Evolutionary conservation across 208 protist species (phyloP).

Genomic region (Trichomonas gallinae): DNA sequence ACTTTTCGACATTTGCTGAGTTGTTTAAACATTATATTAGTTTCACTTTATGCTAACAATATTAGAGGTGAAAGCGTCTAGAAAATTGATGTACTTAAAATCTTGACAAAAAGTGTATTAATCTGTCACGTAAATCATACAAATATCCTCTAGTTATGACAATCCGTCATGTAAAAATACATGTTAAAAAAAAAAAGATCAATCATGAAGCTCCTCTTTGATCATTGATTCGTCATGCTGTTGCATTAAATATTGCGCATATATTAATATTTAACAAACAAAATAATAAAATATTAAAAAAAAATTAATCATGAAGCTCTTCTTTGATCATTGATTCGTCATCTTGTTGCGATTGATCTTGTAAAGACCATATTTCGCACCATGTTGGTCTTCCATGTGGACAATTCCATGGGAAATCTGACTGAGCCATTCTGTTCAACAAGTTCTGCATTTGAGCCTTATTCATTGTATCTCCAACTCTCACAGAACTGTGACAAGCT

Average conservation of each 20-base stretch:
- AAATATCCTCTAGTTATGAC: too few species aligned
- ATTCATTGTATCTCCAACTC: neutral
- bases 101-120: too few species aligned
- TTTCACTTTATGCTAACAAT: too few species aligned
- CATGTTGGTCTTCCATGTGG: slow-evolving; percentile 10
- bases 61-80: too few species aligned
- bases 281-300: too few species aligned
- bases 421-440: neutral
- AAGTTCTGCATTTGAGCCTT: neutral
- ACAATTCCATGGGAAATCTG: neutral
- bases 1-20: too few species aligned
- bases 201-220: neutral
- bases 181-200: too few species aligned
- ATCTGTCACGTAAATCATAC: too few species aligned
- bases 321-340: neutral
- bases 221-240: neutral
- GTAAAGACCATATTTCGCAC: neutral
- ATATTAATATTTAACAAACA: too few species aligned
- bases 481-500: neutral
- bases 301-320: neutral
- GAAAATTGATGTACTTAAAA: too few species aligned
- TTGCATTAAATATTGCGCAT: neutral
- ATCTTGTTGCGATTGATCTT: neutral
- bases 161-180: too few species aligned
- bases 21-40: too few species aligned